These are phyloP conservation scores for Penicillium sp. DNA, from an alignment of 2,329 filamentous ascomycete species.

Conservation along the genomic window DNA sequence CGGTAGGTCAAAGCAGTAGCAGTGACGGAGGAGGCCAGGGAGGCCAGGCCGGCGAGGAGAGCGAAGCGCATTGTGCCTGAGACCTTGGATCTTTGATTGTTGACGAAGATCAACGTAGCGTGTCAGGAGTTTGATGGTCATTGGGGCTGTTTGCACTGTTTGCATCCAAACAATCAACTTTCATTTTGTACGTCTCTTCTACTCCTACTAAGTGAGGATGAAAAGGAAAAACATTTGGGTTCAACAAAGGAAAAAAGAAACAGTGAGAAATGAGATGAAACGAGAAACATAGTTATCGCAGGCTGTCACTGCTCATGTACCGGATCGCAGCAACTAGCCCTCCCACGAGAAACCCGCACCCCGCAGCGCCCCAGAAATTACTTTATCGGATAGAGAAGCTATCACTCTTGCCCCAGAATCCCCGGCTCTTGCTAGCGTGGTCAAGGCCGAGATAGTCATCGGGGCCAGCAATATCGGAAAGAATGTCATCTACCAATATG, in stretches of 20 bases:
- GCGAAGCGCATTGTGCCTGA: constrained; percentile 58
- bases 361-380: constrained; percentile 18
- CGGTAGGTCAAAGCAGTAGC: constrained; percentile 94
- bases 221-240: not conserved
- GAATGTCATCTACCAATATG: constrained; percentile 40
- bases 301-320: constrained; percentile 20
- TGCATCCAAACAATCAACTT: constrained; percentile 26
- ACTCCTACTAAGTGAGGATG: constrained; percentile 9
- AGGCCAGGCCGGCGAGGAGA: constrained; percentile 64
- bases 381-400: constrained; percentile 59
- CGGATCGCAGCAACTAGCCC: constrained; percentile 18
- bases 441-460: constrained; percentile 68
- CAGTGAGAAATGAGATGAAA: constrained; percentile 1
- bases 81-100: constrained; percentile 11
- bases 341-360: constrained; percentile 12
- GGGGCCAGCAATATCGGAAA: constrained; percentile 59
- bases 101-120: constrained; percentile 16
- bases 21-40: constrained; percentile 63
- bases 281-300: constrained; percentile 15
- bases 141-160: constrained; percentile 31
- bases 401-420: constrained; percentile 56
- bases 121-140: constrained; percentile 30
- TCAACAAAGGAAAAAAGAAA: constrained; percentile 3
- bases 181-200: constrained; percentile 14
- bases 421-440: constrained; percentile 58